phyloP scores from a whole-genome alignment of 495 filamentous ascomycete species.

The Penicillium canescens region DNA sequence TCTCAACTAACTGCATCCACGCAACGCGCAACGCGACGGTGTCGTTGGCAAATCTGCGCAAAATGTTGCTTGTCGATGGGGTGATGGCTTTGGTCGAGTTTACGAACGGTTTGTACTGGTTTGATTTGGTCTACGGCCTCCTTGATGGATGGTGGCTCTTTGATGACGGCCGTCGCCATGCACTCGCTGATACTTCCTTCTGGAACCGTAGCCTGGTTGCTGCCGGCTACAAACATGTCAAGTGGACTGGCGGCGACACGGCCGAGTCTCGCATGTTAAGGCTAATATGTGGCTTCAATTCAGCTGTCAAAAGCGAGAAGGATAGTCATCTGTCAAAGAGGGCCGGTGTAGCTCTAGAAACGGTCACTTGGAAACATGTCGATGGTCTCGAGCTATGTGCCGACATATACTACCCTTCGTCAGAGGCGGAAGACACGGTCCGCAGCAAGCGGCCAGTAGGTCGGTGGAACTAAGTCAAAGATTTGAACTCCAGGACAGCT shows the following conservation, averaged over 20 bases:
- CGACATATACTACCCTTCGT: slow-evolving; percentile 46
- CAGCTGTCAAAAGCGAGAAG: neutral
- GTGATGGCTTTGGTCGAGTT: slow-evolving; percentile 42
- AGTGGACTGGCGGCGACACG: slow-evolving; percentile 31
- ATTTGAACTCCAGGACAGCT: neutral
- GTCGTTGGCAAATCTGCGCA: slow-evolving; percentile 26
- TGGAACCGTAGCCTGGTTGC: slow-evolving; percentile 32
- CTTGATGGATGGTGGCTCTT: slow-evolving; percentile 53
- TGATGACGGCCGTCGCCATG: slow-evolving; percentile 43
- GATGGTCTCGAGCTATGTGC: slow-evolving; percentile 33
- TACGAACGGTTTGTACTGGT: slow-evolving; percentile 36
- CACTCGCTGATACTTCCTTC: slow-evolving; percentile 13
- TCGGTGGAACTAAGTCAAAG: neutral
- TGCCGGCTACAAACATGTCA: slow-evolving; percentile 35
- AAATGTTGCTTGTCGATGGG: slow-evolving; percentile 37
- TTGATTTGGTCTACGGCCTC: slow-evolving; percentile 44
- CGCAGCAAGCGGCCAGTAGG: neutral
- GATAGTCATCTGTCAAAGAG: no score
- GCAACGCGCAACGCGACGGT: slow-evolving; percentile 37
- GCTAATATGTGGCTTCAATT: slow-evolving; percentile 1
- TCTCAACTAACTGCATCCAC: slow-evolving; percentile 51
- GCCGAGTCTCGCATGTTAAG: slow-evolving; percentile 1
- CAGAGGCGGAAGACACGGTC: no score
- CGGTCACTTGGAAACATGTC: neutral
- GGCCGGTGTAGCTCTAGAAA: neutral